Base-by-base conservation (phyloP, 495 filamentous ascomycete genomes). In the Parmelia sp. region DNA sequence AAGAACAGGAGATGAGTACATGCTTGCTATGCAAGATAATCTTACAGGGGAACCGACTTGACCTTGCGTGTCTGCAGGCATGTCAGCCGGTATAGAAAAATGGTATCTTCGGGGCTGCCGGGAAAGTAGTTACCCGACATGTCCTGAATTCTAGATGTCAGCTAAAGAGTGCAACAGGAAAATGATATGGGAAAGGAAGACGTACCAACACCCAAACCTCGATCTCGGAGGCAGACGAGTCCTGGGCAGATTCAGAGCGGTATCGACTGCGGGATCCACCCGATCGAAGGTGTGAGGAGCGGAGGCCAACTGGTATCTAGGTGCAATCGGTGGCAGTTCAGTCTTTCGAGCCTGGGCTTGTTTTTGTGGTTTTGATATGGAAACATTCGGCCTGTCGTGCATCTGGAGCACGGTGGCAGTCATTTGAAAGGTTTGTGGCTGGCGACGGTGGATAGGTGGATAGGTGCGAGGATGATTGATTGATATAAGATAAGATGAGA, bases 181-280 rank as follows among this genome's bases (percentile, higher is more conserved):
- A 66, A 35, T 64, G 49, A n/a, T 31, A 68, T 14, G 47, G 25
- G 27, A 37, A 39, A 47, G 15, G 33, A 40, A 62, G 40, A 77
- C 78, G 65, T 74, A 82, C 80, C 80, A 82, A 65, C 80, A 83
- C 64, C 80, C 80, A 25, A 79, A 82, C 37, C 80, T 71, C 58
- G 80, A 83, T 60, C 80, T 74, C 12, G 80, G 79, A 36, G 80
- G 80, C n/a, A 83, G 72, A 55, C 80, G 79, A n/a, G 78, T 71
- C 36, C 78, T 77, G 39, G 78, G 74, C 51, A 76, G 73, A 37
- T 73, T 71, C 45, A 79, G 44, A 35, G 64, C 66, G n/a, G 56
- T 63, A 9, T 65, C 57, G 14, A 53, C 29, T 17, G 40, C 37
- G 40, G 60, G 60, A 40, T 62, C 60, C 29, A 23, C 12, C 31